phyloP scores from a whole-genome alignment of 106 monocot species.

The Phalaenopsis equestris region DNA sequence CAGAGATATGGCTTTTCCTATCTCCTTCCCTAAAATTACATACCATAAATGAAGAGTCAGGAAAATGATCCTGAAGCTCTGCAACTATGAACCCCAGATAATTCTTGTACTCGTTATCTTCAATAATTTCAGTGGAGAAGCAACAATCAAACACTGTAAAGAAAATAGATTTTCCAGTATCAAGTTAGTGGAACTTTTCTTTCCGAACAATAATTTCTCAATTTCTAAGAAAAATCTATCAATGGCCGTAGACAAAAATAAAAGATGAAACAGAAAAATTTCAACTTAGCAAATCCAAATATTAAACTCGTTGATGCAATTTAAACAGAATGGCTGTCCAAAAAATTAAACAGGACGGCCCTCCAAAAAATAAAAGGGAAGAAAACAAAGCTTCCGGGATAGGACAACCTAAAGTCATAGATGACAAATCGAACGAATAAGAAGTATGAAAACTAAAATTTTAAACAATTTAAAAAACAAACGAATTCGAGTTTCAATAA shows the following conservation, averaged over 20 bases:
- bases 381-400: too few species aligned
- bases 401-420: background rate
- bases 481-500: background rate
- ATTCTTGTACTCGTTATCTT: slow-evolving; percentile 62
- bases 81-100: slow-evolving; percentile 63
- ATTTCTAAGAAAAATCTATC: background rate
- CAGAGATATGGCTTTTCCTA: slow-evolving; percentile 51
- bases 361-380: too few species aligned
- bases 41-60: slow-evolving; percentile 84
- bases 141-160: slow-evolving; percentile 87
- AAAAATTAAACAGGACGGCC: too few species aligned
- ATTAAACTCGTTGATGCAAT: too few species aligned
- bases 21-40: slow-evolving; percentile 69
- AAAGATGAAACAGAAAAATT: background rate
- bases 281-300: too few species aligned
- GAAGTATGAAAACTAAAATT: too few species aligned
- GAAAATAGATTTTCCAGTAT: background rate
- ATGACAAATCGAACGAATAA: background rate
- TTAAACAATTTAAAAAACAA: too few species aligned
- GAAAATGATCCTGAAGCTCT: slow-evolving; percentile 69
- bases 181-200: background rate
- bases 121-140: slow-evolving; percentile 50
- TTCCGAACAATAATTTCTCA: background rate
- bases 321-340: background rate
- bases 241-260: background rate